phyloP scores from a whole-genome alignment of 352 stramenopile genomes.

The Peronospora tabacina region DNA sequence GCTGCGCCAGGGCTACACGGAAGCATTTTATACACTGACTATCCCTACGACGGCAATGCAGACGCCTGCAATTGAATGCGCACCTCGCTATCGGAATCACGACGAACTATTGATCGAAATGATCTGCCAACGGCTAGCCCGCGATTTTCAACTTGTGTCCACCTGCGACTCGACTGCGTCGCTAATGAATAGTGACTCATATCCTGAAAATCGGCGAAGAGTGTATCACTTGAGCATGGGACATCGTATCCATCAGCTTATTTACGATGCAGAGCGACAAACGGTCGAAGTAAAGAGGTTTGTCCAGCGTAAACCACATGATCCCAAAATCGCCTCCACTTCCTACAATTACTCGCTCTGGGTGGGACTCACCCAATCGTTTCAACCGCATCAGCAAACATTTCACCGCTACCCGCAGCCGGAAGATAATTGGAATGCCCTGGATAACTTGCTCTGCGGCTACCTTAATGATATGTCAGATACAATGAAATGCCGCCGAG shows the following conservation, averaged over 20 bases:
- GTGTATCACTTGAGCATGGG: constrained; percentile 74
- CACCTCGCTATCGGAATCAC: constrained; percentile 54
- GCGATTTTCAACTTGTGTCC: constrained; percentile 72
- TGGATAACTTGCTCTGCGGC: constrained; percentile 68
- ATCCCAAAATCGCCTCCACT: constrained; percentile 29
- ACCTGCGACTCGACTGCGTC: constrained; percentile 29
- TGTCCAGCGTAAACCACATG: constrained; percentile 39
- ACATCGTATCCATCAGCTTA: constrained; percentile 74
- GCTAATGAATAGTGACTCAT: constrained; percentile 21
- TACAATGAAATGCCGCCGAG: constrained; percentile 56
- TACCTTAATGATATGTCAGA: constrained; percentile 74
- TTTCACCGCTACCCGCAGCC: constrained; percentile 63
- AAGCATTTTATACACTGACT: constrained; percentile 80
- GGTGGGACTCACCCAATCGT: constrained; percentile 52
- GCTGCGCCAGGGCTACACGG: constrained; percentile 50
- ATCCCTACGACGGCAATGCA: constrained; percentile 37
- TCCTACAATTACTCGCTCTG: constrained; percentile 72
- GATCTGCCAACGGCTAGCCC: constrained; percentile 68
- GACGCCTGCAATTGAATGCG: constrained; percentile 29
- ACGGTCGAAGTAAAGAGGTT: constrained; percentile 78
- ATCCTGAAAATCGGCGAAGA: constrained; percentile 17
- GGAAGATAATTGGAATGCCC: constrained; percentile 73
- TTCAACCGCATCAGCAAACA: constrained; percentile 61
- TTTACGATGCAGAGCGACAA: constrained; percentile 63
- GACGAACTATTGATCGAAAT: constrained; percentile 73